Evolutionary conservation across 352 stramenopile species (phyloP), one percentile per base, ranked within the genome.

Genomic region (Phytophthora meadii): DNA sequence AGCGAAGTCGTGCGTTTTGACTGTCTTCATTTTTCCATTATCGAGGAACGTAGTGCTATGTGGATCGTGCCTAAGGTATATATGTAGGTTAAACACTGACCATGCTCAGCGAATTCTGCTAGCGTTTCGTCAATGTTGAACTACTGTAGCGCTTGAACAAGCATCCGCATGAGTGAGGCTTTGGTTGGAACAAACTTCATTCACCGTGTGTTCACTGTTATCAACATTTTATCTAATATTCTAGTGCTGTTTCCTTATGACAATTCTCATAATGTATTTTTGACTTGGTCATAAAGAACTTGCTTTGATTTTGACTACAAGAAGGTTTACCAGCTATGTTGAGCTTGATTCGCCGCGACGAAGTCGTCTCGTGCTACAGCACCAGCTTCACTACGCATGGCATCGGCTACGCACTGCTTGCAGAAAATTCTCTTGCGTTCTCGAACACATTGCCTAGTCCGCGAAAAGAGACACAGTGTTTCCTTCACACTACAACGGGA

Each of bases 321-420:
- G 30, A 3, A 36, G 8, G 27, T 11, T 37, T 75, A 75, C 68
- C 62, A 75, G 24, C 12, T 72, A 5, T 61, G 39, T n/a, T 68
- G 54, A 27, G 44, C 40, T 40, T 69, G 50, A 2, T 54, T 30
- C 2, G 40, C 36, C 2, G 65, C 12, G 3, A 76, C 59, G 19
- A 79, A 71, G 39, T 76, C 71, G 14, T 76, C 69, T 17, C 67
- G 63, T 37, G 65, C 67, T 46, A 76, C 62, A 39, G 60, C 60
- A 15, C 47, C 34, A 36, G 67, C 66, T 47, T 79, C 66, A 19
- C 54, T 79, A 28, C 67, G 62, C 41, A 61, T 69, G 30, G 71
- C 71, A 34, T 76, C 71, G 22, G 69, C 67, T 14, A 79, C 62
- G 28, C 71, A 79, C 32, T 74, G 62, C 19, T 71, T 74, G 37